phyloP scores from a whole-genome alignment of 352 stramenopile species.

The Pelagophyceae sp. region DNA sequence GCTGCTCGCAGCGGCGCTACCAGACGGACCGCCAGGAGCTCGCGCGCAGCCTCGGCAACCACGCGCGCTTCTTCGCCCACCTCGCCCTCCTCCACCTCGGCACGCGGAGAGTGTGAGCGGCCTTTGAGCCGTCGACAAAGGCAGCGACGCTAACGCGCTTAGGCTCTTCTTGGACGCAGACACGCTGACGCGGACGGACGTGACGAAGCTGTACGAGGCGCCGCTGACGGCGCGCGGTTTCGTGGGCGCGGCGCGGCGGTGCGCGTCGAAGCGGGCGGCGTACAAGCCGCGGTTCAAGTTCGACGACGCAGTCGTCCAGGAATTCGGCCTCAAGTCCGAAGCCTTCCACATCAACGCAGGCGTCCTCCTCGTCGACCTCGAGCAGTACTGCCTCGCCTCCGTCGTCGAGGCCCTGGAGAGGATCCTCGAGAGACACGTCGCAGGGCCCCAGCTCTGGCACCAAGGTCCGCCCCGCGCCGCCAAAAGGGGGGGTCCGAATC shows the following conservation, averaged over 20 bases:
- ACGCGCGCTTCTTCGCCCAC: constrained; percentile 19
- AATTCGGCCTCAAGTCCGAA: neutral
- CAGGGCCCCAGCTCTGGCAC: neutral
- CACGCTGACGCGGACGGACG: neutral
- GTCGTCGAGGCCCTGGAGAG: neutral
- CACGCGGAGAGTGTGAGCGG: neutral
- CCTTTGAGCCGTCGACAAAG: no score
- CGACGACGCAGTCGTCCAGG: neutral
- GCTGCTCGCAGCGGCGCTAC: constrained; percentile 9
- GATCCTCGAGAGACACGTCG: neutral
- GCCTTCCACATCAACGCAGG: constrained; percentile 6
- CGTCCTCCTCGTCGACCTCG: constrained; percentile 7
- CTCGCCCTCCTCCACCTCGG: constrained; percentile 13
- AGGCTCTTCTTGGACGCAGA: constrained; percentile 10
- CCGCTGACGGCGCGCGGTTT: neutral
- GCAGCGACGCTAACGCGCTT: no score
- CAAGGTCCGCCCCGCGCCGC: no score
- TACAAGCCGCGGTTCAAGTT: constrained; percentile 17
- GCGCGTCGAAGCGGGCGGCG: neutral
- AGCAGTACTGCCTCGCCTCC: neutral
- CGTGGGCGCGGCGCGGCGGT: constrained; percentile 9
- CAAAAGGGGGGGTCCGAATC: no score
- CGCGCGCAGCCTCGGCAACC: constrained; percentile 5
- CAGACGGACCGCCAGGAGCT: neutral
- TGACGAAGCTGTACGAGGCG: neutral